Evolutionary conservation across 2,329 filamentous ascomycete species (phyloP), one percentile per base, ranked within the genome.

Genomic region (Aspergillus novofumigatus): DNA sequence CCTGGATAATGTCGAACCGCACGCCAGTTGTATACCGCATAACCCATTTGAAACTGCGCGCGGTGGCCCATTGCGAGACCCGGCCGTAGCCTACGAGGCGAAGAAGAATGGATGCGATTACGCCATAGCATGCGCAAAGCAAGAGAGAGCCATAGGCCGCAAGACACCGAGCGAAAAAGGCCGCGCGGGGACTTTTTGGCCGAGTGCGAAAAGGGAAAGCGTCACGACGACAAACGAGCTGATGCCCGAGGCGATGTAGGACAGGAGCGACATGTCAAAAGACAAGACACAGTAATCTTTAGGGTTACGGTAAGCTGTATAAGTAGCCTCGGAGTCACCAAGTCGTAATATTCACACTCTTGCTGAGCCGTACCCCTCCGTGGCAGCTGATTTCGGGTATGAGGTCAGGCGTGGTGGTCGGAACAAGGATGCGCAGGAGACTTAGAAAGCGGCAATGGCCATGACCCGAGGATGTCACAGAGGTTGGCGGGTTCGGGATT

Each of bases 31-130:
- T 83, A 49, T 83, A 74, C 65, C 81, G 81, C 89, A 96, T 95
- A 64, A 83, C 72, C 77, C 85, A 89, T 74, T 92, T 89, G 82
- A 96, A 97, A 62, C 82, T 77, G 59, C 92, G 85, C 7, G 80
- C 94, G 9, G 86, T 86, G 42, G 90, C 86, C 91, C 92, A 97
- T 80, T 97, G 94, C 28, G 90, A 85, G 62, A 91, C 84, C 55
- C 89, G 86, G 58, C 86, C 86, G 66, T 89, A 84, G 58, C 92
- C 92, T 51, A 86, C 65, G 17, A 90, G 67, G 49, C 89, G 86
- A 61, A 97, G 82, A 58, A 84, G 67, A 59, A 92, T 82, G 48
- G 89, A 91, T 28, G 86, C 86, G 49, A 90, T 59, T 57, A 91
- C 89, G 59, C 92, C 94, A 75, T 91, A 95, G 65, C 80, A 73